phyloP scores from a whole-genome alignment of 2,329 filamentous ascomycete genomes.

The Diaporthe velutina region DNA sequence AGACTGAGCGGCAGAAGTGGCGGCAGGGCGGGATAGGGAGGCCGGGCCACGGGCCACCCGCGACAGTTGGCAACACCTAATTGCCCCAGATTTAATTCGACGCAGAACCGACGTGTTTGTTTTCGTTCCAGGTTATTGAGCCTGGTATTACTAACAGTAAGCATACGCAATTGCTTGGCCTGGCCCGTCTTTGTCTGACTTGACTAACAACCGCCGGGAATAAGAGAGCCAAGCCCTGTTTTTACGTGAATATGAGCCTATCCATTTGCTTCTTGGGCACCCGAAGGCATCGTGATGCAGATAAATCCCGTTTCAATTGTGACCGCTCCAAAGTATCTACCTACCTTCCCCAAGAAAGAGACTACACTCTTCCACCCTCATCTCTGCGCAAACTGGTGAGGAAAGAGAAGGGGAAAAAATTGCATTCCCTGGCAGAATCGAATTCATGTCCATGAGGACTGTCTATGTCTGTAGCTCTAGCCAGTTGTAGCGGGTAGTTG shows the following conservation, averaged over 20 bases:
- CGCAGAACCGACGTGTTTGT: constrained; percentile 4
- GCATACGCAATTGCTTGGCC: constrained; percentile 14
- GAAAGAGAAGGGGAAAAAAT: no score
- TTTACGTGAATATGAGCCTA: constrained; percentile 12
- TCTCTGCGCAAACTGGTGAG: not conserved
- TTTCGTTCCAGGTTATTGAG: constrained; percentile 4
- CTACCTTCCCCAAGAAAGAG: not conserved
- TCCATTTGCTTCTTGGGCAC: not conserved
- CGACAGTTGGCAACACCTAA: constrained; percentile 30
- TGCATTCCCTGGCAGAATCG: no score
- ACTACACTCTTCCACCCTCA: not conserved
- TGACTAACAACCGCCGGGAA: constrained; percentile 19
- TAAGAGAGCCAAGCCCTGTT: not conserved
- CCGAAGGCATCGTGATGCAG: not conserved
- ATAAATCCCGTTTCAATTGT: not conserved
- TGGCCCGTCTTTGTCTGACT: not conserved
- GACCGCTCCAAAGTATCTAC: not conserved
- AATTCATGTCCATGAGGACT: not conserved
- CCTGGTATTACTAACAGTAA: constrained; percentile 22
- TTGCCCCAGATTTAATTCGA: constrained; percentile 20
- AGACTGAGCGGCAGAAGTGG: not conserved
- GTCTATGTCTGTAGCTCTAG: not conserved
- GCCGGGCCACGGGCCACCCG: not conserved
- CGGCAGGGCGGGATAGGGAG: not conserved
- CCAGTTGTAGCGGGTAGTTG: not conserved